These are phyloP conservation scores for Ogataea paradorogensis DNA, from an alignment of 805 yeast genomes.

Conservation along the genomic window DNA sequence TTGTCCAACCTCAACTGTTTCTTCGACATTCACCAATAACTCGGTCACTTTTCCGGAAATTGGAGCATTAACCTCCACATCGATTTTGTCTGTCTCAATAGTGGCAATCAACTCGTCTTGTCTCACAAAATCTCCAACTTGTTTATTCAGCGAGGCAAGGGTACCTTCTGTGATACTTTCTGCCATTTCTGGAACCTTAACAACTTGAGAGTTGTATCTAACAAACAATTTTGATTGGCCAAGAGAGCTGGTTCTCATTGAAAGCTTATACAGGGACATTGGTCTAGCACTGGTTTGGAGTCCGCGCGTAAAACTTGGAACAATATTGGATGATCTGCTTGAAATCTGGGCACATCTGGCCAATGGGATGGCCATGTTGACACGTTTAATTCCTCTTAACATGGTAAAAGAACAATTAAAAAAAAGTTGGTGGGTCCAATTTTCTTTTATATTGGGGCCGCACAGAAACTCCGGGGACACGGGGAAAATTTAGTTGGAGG, in stretches of 20 bases:
- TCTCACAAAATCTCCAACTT: slow-evolving; percentile 84
- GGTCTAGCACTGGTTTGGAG: slow-evolving; percentile 7
- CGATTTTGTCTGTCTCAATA: slow-evolving; percentile 97
- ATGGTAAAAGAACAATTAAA: slow-evolving; percentile 4
- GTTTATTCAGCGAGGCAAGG: slow-evolving; percentile 59
- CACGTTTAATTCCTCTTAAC: slow-evolving; percentile 11
- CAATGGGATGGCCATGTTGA: slow-evolving; percentile 2
- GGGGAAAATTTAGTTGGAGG: neutral
- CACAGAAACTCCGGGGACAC: slow-evolving; percentile 7
- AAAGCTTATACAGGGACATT: neutral
- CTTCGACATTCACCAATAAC: slow-evolving; percentile 77
- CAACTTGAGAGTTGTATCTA: slow-evolving; percentile 42
- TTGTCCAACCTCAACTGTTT: slow-evolving; percentile 95
- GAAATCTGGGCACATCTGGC: slow-evolving; percentile 1
- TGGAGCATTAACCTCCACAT: slow-evolving; percentile 95
- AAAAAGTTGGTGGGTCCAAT: slow-evolving; percentile 9
- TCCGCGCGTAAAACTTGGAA: slow-evolving; percentile 3
- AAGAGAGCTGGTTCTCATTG: slow-evolving; percentile 1
- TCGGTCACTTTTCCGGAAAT: slow-evolving; percentile 86
- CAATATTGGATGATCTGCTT: neutral
- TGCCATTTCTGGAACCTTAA: slow-evolving; percentile 97
- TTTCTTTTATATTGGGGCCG: slow-evolving; percentile 8
- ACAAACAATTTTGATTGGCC: slow-evolving; percentile 13
- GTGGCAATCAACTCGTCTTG: slow-evolving; percentile 92
- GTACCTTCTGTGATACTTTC: slow-evolving; percentile 98